Evolutionary conservation across 176 grass and related monocot genomes (phyloP).

Genomic region (Phragmites australis): DNA sequence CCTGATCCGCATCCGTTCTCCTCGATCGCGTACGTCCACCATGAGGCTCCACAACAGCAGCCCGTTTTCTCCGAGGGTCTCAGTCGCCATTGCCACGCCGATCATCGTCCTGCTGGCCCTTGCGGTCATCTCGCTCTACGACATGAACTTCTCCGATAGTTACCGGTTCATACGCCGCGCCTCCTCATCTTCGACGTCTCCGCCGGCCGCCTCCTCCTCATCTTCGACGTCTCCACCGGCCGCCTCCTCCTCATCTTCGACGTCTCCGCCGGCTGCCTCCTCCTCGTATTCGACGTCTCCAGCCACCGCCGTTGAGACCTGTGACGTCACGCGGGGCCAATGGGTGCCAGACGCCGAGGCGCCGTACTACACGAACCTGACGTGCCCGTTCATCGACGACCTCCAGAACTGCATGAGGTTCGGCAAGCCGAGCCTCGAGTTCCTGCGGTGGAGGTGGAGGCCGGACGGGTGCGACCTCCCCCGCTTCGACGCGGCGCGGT

Average conservation of each 20-base stretch:
- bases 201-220: not conserved
- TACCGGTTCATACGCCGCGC: not conserved
- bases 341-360: conserved; percentile 43
- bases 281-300: not conserved
- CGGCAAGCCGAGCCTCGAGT: conserved; percentile 63
- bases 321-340: conserved; percentile 42
- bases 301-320: not conserved
- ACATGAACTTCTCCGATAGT: not conserved
- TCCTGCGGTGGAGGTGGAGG: conserved; percentile 64
- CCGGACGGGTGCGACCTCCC: conserved; percentile 61
- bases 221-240: not conserved
- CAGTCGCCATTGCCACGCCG: conserved; percentile 17
- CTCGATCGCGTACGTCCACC: not conserved
- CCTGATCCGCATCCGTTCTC: not conserved
- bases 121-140: conserved; percentile 32
- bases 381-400: conserved; percentile 72
- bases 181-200: too few relatives aligned
- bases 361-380: conserved; percentile 75
- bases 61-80: not conserved
- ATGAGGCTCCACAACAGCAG: conserved; percentile 35
- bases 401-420: conserved; percentile 89
- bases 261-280: not conserved
- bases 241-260: not conserved
- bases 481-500: conserved; percentile 49
- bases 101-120: conserved; percentile 29